phyloP scores from a whole-genome alignment of 2,329 filamentous ascomycete species.

The Phymatotrichopsis omnivora region DNA sequence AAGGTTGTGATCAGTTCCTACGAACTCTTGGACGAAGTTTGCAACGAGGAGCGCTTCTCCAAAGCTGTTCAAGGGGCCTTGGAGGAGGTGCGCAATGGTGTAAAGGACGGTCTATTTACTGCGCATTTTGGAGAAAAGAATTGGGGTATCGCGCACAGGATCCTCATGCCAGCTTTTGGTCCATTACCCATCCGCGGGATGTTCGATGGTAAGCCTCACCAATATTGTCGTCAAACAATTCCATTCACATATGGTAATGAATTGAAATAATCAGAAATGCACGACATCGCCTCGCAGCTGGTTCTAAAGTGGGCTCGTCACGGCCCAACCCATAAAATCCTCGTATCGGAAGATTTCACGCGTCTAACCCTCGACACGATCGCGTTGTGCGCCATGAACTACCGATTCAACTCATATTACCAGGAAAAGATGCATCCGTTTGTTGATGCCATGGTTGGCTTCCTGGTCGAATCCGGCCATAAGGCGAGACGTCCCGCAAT shows the following conservation, averaged over 20 bases:
- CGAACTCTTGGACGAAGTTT: constrained; percentile 52
- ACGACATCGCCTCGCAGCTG: constrained; percentile 56
- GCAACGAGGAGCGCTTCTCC: constrained; percentile 55
- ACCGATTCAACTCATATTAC: constrained; percentile 66
- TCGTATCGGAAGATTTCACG: constrained; percentile 57
- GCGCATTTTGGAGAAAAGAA: constrained; percentile 42
- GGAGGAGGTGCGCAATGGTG: constrained; percentile 47
- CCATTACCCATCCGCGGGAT: constrained; percentile 57
- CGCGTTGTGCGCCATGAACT: constrained; percentile 40
- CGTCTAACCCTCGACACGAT: constrained; percentile 64
- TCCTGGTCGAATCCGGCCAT: constrained; percentile 48
- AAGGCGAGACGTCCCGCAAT: constrained; percentile 42
- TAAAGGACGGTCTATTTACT: constrained; percentile 58
- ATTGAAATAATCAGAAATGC: constrained; percentile 52
- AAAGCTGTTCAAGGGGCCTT: constrained; percentile 48
- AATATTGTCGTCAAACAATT: neutral
- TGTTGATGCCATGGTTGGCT: constrained; percentile 54
- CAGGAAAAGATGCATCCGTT: constrained; percentile 59
- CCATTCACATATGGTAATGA: too few relatives aligned
- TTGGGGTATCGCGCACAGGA: constrained; percentile 57
- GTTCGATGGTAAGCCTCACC: constrained; percentile 43
- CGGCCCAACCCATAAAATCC: constrained; percentile 48
- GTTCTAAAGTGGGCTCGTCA: constrained; percentile 56
- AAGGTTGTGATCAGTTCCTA: constrained; percentile 45
- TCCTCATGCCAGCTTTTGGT: constrained; percentile 59